phyloP scores from a whole-genome alignment of 1,139 yeast genomes.

The Hanseniaspora gamundiae region DNA sequence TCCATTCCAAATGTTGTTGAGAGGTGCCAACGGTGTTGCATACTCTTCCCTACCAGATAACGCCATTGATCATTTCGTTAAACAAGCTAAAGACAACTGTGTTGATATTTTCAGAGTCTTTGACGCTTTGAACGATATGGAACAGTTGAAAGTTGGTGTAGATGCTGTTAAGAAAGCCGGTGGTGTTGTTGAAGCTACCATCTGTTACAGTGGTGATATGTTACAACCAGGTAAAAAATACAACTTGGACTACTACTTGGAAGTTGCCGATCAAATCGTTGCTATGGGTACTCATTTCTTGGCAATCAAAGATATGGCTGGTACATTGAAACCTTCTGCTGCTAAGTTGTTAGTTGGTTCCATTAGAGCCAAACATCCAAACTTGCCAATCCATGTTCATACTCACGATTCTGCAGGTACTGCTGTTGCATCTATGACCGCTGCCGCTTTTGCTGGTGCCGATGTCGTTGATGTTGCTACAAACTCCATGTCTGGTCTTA shows the following conservation, averaged over 20 bases:
- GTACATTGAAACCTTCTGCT: conserved; percentile 92
- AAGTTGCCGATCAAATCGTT: conserved; percentile 73
- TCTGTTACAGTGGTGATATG: conserved; percentile 99
- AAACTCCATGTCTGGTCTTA: conserved; percentile 95
- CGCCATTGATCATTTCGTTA: conserved; percentile 93
- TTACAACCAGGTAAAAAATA: conserved; percentile 88
- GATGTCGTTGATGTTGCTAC: conserved; percentile 97
- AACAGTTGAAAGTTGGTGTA: conserved; percentile 93
- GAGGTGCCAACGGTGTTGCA: conserved; percentile 99
- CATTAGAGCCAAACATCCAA: conserved; percentile 78
- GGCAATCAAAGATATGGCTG: conserved; percentile 99
- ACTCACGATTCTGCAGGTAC: conserved; percentile 99
- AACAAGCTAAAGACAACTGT: conserved; percentile 90
- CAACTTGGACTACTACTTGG: conserved; percentile 79
- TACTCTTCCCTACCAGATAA: conserved; percentile 96
- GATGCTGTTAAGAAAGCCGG: conserved; percentile 97
- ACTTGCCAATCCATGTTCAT: conserved; percentile 94
- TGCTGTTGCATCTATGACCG: conserved; percentile 94
- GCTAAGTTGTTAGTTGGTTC: conserved; percentile 70
- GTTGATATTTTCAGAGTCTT: conserved; percentile 96
- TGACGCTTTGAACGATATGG: conserved; percentile 93
- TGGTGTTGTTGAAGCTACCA: conserved; percentile 96
- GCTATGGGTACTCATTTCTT: conserved; percentile 91
- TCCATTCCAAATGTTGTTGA: conserved; percentile 96
- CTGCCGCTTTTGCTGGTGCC: conserved; percentile 91